phyloP scores from a whole-genome alignment of 306 rosid genomes.

The Gynostemma pentaphyllum region DNA sequence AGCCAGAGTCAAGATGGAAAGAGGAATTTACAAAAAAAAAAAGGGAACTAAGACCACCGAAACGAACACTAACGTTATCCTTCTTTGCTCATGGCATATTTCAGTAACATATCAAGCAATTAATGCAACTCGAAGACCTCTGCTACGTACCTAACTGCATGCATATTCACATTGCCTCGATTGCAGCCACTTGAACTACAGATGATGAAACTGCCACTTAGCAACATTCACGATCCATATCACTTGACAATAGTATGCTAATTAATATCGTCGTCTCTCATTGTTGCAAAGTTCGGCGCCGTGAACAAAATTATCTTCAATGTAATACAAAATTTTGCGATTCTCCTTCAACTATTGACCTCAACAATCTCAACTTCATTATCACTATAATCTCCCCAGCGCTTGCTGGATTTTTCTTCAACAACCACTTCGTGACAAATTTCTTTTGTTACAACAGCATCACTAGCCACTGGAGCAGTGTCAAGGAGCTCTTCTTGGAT shows the following conservation, averaged over 20 bases:
- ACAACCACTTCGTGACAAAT: conserved; percentile 17
- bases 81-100: conserved; percentile 20
- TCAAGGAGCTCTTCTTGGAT: conserved; percentile 38
- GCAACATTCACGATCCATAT: conserved; percentile 1
- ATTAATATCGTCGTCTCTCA: conserved; percentile 12
- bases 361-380: conserved; percentile 56
- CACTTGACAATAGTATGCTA: neutral
- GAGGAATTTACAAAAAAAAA: conserved; percentile 15
- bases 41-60: conserved; percentile 5
- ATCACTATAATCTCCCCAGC: conserved; percentile 97
- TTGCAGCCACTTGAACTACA: conserved; percentile 2
- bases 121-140: conserved; percentile 8
- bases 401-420: conserved; percentile 42
- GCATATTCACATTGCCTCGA: conserved; percentile 26
- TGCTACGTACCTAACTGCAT: conserved; percentile 15
- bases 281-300: conserved; percentile 12
- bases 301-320: conserved; percentile 5
- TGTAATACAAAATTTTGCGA: neutral
- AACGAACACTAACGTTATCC: conserved; percentile 22
- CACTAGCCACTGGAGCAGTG: conserved; percentile 16
- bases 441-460: conserved; percentile 21
- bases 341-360: conserved; percentile 41
- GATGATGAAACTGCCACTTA: neutral
- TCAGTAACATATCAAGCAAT: conserved; percentile 24
- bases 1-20: conserved; percentile 2